Base-by-base conservation (phyloP, 768 basidiomycete species). In the Amylocystis lapponica region DNA sequence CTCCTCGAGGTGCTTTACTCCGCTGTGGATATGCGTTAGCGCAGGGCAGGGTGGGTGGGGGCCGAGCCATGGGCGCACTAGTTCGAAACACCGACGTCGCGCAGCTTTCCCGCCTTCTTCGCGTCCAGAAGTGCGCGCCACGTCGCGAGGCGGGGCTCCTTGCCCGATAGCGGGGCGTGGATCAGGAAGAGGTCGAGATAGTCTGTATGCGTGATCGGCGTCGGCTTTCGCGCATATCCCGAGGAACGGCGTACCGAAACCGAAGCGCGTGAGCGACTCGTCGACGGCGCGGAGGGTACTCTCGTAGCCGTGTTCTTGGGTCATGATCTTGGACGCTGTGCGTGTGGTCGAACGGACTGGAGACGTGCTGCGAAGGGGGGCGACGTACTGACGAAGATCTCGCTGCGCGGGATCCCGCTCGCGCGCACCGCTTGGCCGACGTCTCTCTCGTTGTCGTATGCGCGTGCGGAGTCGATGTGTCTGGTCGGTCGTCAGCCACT, bases 401-500 rank as follows among this genome's bases (percentile, higher is more conserved):
- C 74, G n/a, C 66, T 65, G 47, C 85, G 67, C 1, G 66, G 50
- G 9, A 88, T 42, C 2, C 73, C 76, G 36, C 75, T 78, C 41
- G 78, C 78, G 45, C 66, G 65, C 19, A 83, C 57, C 2, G 81
- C 81, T 21, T 73, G 68, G 1, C 78, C 81, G 12, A 85, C 83
- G 8, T 67, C 67, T 3, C 68, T 69, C 56, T 86, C 83, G 47
- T 85, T 86, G 44, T 63, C 66, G 57, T 88, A 89, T 27, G 68
- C 65, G 49, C 82, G 81, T 1, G 87, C 87, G 1, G 82, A 75
- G 59, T 89, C 87, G 32, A 88, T 65, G 45, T 86, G 87, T 43
- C 86, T 85, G 16, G 27, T n/a, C 36, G 36, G 19, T 11, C 36
- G 11, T 38, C 36, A 29, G 13, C 6, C 11, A n/a, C 19, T 16